These are phyloP conservation scores for Encephalitozoon cuniculi DNA, from an alignment of 371 early-diverging fungal genomes.

Conservation along the genomic window DNA sequence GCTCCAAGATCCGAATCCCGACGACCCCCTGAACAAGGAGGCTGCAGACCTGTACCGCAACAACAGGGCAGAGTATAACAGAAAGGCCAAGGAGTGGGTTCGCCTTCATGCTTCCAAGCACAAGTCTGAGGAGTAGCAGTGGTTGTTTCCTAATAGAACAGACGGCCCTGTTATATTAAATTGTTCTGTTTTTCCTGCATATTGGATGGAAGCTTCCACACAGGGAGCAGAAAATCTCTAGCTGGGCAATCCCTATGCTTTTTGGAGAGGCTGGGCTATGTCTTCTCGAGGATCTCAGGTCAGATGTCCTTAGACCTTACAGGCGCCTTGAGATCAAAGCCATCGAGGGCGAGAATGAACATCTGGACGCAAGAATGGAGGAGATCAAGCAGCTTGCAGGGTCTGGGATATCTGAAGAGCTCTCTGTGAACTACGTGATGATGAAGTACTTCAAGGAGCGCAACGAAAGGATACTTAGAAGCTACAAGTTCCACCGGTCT, in stretches of 20 bases:
- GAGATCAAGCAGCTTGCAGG: not conserved
- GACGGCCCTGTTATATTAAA: not conserved
- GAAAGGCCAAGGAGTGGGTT: conserved; percentile 70
- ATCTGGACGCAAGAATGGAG: conserved; percentile 26
- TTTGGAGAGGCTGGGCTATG: not conserved
- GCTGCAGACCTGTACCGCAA: conserved; percentile 72
- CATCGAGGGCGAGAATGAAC: conserved; percentile 9
- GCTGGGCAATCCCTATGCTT: conserved; percentile 17
- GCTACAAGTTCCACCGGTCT: conserved; percentile 37
- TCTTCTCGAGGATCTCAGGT: conserved; percentile 28
- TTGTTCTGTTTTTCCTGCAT: not conserved
- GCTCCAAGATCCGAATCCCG: conserved; percentile 90
- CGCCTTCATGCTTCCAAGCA: conserved; percentile 65
- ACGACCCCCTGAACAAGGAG: conserved; percentile 90
- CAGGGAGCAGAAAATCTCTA: not conserved
- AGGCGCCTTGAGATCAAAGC: not conserved
- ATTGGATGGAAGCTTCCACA: not conserved
- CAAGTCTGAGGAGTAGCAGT: not conserved
- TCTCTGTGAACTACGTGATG: conserved; percentile 41
- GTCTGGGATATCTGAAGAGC: conserved; percentile 17
- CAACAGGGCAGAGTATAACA: conserved; percentile 67
- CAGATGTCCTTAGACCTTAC: conserved; percentile 10
- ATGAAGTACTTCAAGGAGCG: conserved; percentile 35
- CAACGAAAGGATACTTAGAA: conserved; percentile 20
- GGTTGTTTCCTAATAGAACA: not conserved